Evolutionary conservation across 2,329 filamentous ascomycete genomes (phyloP).

Genomic region (Alternaria sp.): DNA sequence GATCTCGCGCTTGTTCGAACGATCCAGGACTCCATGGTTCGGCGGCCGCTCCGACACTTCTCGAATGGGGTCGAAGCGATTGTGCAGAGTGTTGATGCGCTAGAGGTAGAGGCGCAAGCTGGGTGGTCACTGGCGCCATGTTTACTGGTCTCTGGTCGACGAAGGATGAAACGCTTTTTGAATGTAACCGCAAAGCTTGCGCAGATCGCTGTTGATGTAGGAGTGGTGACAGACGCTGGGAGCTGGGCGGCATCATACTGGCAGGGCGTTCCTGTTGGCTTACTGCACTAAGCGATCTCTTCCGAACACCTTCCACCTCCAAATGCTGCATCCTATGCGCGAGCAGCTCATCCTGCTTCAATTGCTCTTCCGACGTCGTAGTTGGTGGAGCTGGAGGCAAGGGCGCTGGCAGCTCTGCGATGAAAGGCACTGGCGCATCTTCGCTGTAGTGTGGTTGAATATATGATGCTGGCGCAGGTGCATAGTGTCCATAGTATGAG

Average conservation of each 20-base stretch:
- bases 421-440: conserved; percentile 9
- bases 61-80: conserved; percentile 10
- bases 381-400: conserved; percentile 34
- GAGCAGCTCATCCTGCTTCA: conserved; percentile 39
- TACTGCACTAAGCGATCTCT: conserved; percentile 27
- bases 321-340: conserved; percentile 36
- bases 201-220: conserved; percentile 20
- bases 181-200: conserved; percentile 14
- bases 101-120: not conserved
- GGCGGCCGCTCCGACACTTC: conserved; percentile 19
- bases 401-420: conserved; percentile 40
- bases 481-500: conserved; percentile 5
- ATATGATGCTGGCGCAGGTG: conserved; percentile 10
- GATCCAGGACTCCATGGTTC: conserved; percentile 24
- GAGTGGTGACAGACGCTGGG: conserved; percentile 14
- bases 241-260: conserved; percentile 15
- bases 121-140: not conserved
- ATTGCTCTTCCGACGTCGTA: conserved; percentile 33
- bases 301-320: conserved; percentile 33
- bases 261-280: conserved; percentile 19
- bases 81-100: conserved; percentile 3
- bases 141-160: not conserved
- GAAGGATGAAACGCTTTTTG: conserved; percentile 17
- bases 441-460: conserved; percentile 31
- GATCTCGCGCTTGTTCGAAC: conserved; percentile 9